A percentile compares a stretch with the other conserved stretches of the same genome.
These are phyloP conservation scores for Pseudopithomyces chartarum DNA, from an alignment of 2,329 filamentous ascomycete genomes.

Conservation along the genomic window DNA sequence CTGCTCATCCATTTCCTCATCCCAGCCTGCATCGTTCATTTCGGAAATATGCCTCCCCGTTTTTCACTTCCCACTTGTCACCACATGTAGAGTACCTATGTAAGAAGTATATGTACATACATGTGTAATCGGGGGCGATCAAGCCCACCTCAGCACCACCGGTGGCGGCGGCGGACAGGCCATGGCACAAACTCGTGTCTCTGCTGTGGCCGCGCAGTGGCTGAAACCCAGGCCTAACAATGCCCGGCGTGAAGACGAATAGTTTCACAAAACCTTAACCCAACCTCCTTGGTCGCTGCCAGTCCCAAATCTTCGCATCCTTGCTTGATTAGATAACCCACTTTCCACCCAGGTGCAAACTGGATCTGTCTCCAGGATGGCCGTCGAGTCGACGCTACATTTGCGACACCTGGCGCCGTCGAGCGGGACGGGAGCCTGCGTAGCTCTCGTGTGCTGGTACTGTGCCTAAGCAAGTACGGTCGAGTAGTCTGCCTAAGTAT, in stretches of 20 bases:
- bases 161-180: too few species aligned
- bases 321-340: constrained; percentile 3
- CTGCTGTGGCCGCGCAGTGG: background rate
- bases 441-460: constrained; percentile 21
- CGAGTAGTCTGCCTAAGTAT: background rate
- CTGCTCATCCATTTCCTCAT: background rate
- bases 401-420: constrained; percentile 30
- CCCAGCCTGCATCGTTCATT: background rate
- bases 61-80: background rate
- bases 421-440: constrained; percentile 37
- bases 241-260: constrained; percentile 5
- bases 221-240: constrained; percentile 4
- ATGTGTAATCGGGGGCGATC: background rate
- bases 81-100: too few species aligned
- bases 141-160: background rate
- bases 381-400: constrained; percentile 29
- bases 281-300: constrained; percentile 2
- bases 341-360: background rate
- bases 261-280: constrained; percentile 8
- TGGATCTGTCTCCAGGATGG: constrained; percentile 37
- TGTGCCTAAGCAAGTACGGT: background rate
- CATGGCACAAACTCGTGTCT: background rate
- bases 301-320: background rate
- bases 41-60: background rate
- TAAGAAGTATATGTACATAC: too few species aligned